Evolutionary conservation across 2,329 filamentous ascomycete genomes (phyloP), one percentile per base, ranked within the genome.

Genomic region (Clarireedia sp.): DNA sequence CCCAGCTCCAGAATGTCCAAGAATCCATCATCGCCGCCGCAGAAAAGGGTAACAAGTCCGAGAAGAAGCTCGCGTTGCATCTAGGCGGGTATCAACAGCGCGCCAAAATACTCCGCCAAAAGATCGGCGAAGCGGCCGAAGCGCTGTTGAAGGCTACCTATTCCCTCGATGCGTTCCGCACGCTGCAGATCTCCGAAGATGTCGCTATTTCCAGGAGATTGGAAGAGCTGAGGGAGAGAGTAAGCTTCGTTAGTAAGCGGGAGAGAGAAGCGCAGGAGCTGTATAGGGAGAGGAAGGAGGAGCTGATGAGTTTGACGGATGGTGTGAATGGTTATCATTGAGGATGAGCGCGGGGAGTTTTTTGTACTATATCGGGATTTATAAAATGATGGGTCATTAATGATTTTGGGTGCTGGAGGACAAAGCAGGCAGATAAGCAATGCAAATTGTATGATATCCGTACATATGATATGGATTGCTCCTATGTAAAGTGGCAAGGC

Each of bases 241-340:
- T 96, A 21, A 80, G 77, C 6, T 89, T 88, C 64, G 80, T 97
- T 9, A 88, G 83, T 63, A 82, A 82, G 64, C 78, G 92, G 60
- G 92, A 97, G 74, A 79, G 91, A 57, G 90, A 96, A 72, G 90
- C 90, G 6, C 94, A 99, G 72, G 90, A 96, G 61, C 70, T 86
- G 65, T 99, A 94, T 69, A 80, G 88, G 63, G 75, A 74, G 60
- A 81, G 83, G 57, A 89, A 81, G 71, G 89, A 90, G 47, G 94
- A 97, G 75, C 70, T 96, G 62, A 81, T 85, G 48, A 74, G 72
- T 53, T 72, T 95, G 62, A 70, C 66, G 40, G 64, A 68, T 51
- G 21, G 59, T 36, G n/a, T 58, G 56, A 44, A 59, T 40, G 24
- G 54, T 46, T 49, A 57, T 44, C 59, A 55, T 52, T 57, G 50